Conservation (phyloP, 2,329 filamentous ascomycete species). For the Penicillium fuscoglaucum region DNA sequence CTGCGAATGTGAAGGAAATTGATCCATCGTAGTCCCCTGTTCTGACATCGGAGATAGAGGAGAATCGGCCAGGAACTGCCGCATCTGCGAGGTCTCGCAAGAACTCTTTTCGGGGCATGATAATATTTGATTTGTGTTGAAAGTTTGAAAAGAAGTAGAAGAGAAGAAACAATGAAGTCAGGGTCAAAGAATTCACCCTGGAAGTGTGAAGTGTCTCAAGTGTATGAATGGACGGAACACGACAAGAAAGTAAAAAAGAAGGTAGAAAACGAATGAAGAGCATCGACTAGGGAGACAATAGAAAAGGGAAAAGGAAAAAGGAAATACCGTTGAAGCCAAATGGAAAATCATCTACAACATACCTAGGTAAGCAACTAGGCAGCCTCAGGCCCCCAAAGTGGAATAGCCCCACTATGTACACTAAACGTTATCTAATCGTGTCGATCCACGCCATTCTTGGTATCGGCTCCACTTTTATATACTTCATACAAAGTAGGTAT, state of each 20-base stretch:
- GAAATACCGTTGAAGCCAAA: neutral
- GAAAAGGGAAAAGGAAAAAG: neutral
- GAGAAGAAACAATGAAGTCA: neutral
- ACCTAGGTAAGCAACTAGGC: neutral
- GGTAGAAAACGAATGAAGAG: neutral
- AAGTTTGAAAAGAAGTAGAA: neutral
- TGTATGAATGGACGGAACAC: neutral
- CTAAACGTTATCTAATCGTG: neutral
- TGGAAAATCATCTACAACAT: neutral
- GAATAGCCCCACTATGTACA: neutral
- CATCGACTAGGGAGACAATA: neutral
- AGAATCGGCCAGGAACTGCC: conserved; percentile 40
- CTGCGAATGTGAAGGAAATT: conserved; percentile 61
- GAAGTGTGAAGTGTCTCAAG: neutral
- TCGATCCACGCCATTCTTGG: neutral
- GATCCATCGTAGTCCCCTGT: conserved; percentile 71
- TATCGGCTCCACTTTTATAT: neutral
- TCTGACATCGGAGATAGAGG: conserved; percentile 56
- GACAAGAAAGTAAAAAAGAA: neutral
- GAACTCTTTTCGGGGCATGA: conserved; percentile 68
- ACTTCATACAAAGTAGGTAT: neutral
- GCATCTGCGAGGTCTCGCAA: conserved; percentile 57
- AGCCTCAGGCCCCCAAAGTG: neutral
- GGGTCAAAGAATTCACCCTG: neutral
- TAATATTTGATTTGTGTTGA: conserved; percentile 1